Base-by-base conservation (phyloP, 192 early-diverging fungal genomes). In the Backusella luteola region DNA sequence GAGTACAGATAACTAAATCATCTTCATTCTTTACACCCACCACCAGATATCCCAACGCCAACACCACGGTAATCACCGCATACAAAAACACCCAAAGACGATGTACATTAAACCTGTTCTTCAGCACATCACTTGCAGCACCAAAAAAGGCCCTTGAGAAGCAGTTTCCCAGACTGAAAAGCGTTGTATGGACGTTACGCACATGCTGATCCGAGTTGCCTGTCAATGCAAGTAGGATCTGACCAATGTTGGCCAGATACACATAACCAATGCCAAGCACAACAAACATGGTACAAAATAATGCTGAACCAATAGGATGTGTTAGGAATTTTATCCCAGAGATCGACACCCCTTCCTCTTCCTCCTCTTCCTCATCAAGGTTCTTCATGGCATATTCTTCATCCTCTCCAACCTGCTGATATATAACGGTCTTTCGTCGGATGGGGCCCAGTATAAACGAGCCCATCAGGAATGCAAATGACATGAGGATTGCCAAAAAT, bases 91-190 rank as follows among this genome's bases (percentile, higher is more conserved):
- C 69, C 80, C 80, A 81, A 19, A 81, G 32, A 1, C 80, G 80
- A 46, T 78, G 80, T 17, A 81, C 34, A 11, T 73, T 70, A 41
- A 73, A 78, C 23, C 34, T 36, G 21, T 46, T 59, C 14, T 77
- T 81, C n/a, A 77, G 41, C 12, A 75, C 17, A 73, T 81, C 80
- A 34, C 76, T 78, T 15, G 75, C 4, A 0, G 73, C 59, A 14
- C 80, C 76, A 53, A 81, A 81, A 14, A 77, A 29, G 23, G 74
- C 74, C 19, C 80, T 76, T 14, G 80, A 74, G 38, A 56, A 34
- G 71, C 76, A 81, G 66, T 81, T 81, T 59, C 17, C 46, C 19
- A 81, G 23, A 34, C 80, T 78, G 17, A 77, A 81, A 5, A 78
- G 26, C 4, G 77, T 73, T 2, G 74, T 66, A 38, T 79, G 73